Conservation (phyloP, 495 filamentous ascomycete species). For the Aspergillus leporis region DNA sequence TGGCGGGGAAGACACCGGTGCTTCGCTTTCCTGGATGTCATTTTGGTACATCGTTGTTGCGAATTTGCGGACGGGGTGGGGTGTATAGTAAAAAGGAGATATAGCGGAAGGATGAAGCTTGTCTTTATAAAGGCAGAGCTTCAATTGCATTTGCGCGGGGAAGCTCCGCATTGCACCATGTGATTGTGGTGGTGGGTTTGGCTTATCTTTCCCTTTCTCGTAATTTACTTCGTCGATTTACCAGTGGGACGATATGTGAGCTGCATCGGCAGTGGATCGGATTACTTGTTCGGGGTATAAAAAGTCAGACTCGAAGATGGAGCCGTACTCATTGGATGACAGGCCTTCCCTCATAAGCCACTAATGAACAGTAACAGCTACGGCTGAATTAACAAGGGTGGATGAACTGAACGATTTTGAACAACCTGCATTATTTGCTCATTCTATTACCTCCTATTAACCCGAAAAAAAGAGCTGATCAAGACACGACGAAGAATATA, state of each 20-base stretch:
- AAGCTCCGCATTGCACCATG: neutral
- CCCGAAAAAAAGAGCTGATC: neutral
- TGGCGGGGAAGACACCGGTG: constrained; percentile 1
- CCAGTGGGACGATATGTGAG: neutral
- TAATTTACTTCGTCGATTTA: neutral
- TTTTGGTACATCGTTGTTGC: neutral
- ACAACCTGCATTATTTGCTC: neutral
- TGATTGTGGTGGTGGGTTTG: neutral
- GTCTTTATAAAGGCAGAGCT: neutral
- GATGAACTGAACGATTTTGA: neutral
- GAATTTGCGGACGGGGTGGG: too few species aligned
- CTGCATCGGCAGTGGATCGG: neutral
- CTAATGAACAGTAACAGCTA: too few species aligned
- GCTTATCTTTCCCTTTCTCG: constrained; percentile 2
- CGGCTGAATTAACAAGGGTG: too few species aligned
- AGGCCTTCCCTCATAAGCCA: too few species aligned
- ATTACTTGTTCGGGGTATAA: neutral
- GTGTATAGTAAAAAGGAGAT: too few species aligned
- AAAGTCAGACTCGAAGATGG: neutral
- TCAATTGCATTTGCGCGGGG: too few species aligned
- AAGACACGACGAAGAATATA: neutral
- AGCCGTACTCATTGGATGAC: neutral
- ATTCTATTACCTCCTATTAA: neutral
- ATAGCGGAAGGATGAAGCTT: neutral
- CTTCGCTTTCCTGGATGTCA: neutral